Evolutionary conservation across 306 rosid genomes (phyloP).

Genomic region (Boehmeria nivea): DNA sequence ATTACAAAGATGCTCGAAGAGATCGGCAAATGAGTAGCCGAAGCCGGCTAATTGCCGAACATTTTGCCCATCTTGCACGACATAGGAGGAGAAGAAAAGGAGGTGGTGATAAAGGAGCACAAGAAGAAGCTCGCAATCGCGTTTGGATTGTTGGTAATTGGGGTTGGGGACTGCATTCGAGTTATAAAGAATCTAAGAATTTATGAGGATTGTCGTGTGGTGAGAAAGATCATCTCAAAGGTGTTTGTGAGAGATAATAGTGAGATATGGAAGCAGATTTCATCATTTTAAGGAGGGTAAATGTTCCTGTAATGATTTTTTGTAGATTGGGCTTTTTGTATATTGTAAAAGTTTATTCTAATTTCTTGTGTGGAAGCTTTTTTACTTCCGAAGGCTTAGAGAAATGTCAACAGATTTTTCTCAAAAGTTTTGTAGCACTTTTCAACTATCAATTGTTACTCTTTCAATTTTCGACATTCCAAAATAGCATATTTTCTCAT

Average conservation of each 20-base stretch:
- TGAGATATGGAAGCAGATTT: constrained; percentile 51
- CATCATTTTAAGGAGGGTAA: constrained; percentile 46
- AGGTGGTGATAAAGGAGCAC: constrained; percentile 32
- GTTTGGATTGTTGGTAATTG: constrained; percentile 36
- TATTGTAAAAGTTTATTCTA: too few relatives aligned
- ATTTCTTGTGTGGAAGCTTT: too few relatives aligned
- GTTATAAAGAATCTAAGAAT: constrained; percentile 44
- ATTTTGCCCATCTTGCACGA: constrained; percentile 35
- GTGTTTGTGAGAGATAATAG: constrained; percentile 42
- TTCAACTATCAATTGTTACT: too few relatives aligned
- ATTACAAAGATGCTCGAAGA: constrained; percentile 55
- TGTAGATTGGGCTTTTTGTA: constrained; percentile 14
- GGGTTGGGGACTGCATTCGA: constrained; percentile 36
- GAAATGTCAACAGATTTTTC: too few relatives aligned
- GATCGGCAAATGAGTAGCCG: constrained; percentile 35
- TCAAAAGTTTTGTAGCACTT: too few relatives aligned
- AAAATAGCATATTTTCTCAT: too few relatives aligned
- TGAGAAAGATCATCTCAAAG: constrained; percentile 42
- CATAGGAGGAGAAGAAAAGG: constrained; percentile 44
- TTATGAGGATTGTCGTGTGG: constrained; percentile 46
- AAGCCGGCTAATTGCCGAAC: constrained; percentile 46
- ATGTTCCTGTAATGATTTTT: constrained; percentile 38
- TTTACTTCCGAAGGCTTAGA: too few relatives aligned
- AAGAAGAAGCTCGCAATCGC: constrained; percentile 46
- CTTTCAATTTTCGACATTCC: too few relatives aligned